Conservation (phyloP, 1,284 basidiomycete species). For the Ceratobasidium sp. region DNA sequence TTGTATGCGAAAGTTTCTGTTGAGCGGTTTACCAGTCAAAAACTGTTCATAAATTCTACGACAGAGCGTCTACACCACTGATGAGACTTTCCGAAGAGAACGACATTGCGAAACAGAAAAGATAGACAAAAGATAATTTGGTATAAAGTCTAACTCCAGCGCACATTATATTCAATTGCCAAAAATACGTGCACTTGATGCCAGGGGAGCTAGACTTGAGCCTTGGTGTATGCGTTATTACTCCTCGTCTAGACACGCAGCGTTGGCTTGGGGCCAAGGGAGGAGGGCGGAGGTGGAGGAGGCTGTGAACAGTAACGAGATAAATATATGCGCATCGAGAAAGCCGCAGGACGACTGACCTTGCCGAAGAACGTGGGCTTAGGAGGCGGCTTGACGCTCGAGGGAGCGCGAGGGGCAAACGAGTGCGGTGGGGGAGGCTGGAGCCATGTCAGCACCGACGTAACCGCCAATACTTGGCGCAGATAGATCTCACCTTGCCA, state of each 20-base stretch:
- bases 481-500: neutral
- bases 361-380: conserved; percentile 23
- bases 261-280: conserved; percentile 1
- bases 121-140: neutral
- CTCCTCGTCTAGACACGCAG: no score
- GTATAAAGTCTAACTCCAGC: conserved; percentile 12
- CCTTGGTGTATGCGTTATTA: no score
- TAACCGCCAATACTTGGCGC: neutral
- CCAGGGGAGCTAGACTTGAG: no score
- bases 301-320: neutral
- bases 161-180: neutral
- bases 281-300: conserved; percentile 12
- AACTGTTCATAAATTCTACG: conserved; percentile 4
- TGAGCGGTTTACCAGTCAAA: conserved; percentile 1
- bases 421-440: conserved; percentile 13
- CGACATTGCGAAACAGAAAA: neutral
- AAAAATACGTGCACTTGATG: neutral
- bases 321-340: neutral
- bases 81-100: neutral
- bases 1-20: neutral
- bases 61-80: conserved; percentile 17
- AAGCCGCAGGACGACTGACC: neutral
- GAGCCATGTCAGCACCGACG: no score
- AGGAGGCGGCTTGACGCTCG: conserved; percentile 20
- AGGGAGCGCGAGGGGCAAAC: conserved; percentile 19